These are phyloP conservation scores for Trichomonas tenax DNA, from an alignment of 208 protist species.

Conservation along the genomic window DNA sequence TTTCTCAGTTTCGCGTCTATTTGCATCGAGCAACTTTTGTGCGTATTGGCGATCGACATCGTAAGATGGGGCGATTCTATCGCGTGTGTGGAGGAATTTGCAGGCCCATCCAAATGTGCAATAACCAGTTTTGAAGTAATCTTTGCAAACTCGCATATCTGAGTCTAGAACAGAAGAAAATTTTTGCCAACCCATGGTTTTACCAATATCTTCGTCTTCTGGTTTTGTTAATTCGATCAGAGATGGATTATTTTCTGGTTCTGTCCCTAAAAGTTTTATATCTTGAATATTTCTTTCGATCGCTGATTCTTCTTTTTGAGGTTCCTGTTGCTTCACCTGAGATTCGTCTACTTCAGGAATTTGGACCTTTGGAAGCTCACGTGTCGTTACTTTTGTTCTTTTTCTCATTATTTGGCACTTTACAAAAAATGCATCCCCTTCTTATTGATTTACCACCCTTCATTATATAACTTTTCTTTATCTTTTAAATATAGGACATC, in stretches of 20 bases:
- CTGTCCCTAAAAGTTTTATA: background rate
- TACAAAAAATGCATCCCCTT: too few species aligned
- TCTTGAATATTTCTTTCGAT: background rate
- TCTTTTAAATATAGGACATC: too few species aligned
- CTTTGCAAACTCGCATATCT: background rate
- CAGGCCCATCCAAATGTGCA: background rate
- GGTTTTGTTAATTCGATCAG: background rate
- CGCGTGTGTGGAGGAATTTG: background rate
- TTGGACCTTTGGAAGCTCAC: background rate
- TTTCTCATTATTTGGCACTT: background rate
- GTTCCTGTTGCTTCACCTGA: background rate
- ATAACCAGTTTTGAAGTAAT: background rate
- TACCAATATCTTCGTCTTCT: background rate
- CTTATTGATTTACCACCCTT: too few species aligned
- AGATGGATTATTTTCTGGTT: background rate
- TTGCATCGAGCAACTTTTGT: background rate
- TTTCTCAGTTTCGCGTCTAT: background rate
- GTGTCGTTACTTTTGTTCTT: background rate
- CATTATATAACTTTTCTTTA: too few species aligned
- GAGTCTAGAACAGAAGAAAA: background rate
- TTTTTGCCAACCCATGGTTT: background rate
- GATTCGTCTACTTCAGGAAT: background rate
- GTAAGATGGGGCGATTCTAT: background rate
- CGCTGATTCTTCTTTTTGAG: background rate
- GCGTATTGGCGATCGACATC: background rate